phyloP scores from a whole-genome alignment of 805 yeast species.

The Wickerhamomyces pijperi region DNA sequence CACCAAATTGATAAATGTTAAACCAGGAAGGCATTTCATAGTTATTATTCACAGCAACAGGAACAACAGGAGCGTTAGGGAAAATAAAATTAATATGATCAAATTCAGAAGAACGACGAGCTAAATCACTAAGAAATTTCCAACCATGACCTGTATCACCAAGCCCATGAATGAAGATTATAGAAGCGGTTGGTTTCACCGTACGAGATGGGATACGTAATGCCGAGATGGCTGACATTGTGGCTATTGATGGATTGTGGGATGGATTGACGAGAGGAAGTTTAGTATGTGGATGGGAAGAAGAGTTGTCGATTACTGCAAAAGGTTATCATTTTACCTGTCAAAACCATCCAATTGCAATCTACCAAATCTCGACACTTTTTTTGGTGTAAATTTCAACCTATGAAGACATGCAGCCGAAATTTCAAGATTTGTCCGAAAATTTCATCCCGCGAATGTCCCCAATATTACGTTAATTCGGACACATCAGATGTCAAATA shows the following conservation, averaged over 20 bases:
- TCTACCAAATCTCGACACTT: too few relatives aligned
- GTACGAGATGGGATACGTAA: conserved; percentile 21
- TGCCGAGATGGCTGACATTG: conserved; percentile 14
- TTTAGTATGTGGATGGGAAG: too few relatives aligned
- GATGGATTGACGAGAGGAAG: too few relatives aligned
- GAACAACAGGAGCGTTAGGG: conserved; percentile 77
- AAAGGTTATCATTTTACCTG: too few relatives aligned
- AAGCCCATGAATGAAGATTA: conserved; percentile 78
- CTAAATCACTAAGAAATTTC: conserved; percentile 65
- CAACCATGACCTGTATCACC: conserved; percentile 91
- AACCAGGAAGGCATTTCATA: conserved; percentile 77
- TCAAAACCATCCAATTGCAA: too few relatives aligned
- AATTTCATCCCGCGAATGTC: too few relatives aligned
- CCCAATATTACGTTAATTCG: too few relatives aligned
- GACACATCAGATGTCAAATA: too few relatives aligned
- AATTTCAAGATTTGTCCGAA: too few relatives aligned
- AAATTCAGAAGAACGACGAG: conserved; percentile 34
- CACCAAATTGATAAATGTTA: conserved; percentile 51
- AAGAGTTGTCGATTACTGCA: too few relatives aligned
- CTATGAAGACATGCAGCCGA: too few relatives aligned
- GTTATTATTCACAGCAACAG: conserved; percentile 62
- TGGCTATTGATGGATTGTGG: background rate
- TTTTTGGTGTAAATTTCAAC: too few relatives aligned
- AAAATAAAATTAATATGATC: conserved; percentile 63
- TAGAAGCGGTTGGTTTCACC: conserved; percentile 42